Percentiles rank a stretch among this genome's conserved stretches.
Evolutionary conservation across 2,329 filamentous ascomycete species (phyloP).

Genomic region (Calonectria pseudoreteaudii): DNA sequence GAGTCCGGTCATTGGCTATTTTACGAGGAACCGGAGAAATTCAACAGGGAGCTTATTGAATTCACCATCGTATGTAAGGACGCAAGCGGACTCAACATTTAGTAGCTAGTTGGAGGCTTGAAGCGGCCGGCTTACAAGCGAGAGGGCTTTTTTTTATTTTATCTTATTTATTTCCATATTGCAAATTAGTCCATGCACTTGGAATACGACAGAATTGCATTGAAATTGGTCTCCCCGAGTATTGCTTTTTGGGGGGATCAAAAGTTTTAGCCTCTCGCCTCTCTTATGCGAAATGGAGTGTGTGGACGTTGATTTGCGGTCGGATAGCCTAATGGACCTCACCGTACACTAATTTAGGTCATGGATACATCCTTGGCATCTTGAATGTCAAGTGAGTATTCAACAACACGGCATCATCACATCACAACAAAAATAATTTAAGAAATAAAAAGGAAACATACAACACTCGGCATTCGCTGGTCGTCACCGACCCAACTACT

Average conservation of each 20-base stretch:
- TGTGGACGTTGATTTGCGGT: conserved; percentile 11
- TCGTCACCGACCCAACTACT: conserved; percentile 22
- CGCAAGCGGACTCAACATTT: background rate
- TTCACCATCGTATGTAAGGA: conserved; percentile 33
- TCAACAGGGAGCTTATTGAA: conserved; percentile 39
- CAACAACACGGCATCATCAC: background rate
- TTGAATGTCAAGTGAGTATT: background rate
- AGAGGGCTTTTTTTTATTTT: background rate
- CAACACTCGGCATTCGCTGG: conserved; percentile 22
- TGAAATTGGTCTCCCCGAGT: background rate
- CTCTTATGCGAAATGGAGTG: conserved; percentile 4
- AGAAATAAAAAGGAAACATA: conserved; percentile 7
- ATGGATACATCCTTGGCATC: background rate
- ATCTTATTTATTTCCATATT: background rate
- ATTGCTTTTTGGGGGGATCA: background rate
- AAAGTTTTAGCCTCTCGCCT: background rate
- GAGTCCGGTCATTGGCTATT: conserved; percentile 44
- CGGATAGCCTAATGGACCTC: background rate
- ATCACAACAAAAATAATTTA: background rate
- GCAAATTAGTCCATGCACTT: background rate
- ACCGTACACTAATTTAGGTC: background rate
- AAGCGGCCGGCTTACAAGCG: background rate
- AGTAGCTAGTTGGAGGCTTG: background rate
- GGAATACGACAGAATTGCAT: background rate
- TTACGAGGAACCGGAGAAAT: conserved; percentile 42